Evolutionary conservation across 2,329 filamentous ascomycete genomes (phyloP).

Genomic region (Thyridium curvatum): DNA sequence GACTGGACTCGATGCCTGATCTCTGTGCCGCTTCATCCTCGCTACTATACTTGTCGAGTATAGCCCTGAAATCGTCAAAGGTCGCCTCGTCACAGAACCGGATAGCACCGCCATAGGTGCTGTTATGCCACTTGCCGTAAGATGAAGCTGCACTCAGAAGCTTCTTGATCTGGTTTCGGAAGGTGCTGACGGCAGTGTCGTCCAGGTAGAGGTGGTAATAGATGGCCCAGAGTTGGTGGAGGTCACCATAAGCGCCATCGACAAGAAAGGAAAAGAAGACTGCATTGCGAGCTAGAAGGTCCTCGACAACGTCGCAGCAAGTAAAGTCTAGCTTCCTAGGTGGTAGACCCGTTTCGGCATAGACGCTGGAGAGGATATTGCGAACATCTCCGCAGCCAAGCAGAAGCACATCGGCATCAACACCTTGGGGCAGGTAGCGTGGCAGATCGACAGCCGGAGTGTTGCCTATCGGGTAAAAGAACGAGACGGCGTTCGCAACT

Average conservation of each 20-base stretch:
- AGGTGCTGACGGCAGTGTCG: constrained; percentile 21
- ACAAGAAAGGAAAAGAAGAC: constrained; percentile 44
- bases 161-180: constrained; percentile 36
- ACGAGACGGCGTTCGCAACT: constrained; percentile 20
- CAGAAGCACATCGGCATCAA: constrained; percentile 43
- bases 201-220: constrained; percentile 49
- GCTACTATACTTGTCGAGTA: constrained; percentile 31
- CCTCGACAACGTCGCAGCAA: constrained; percentile 45
- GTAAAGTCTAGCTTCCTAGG: constrained; percentile 45
- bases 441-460: constrained; percentile 46
- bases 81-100: constrained; percentile 43
- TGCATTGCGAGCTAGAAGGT: constrained; percentile 47
- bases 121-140: constrained; percentile 34
- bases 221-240: constrained; percentile 39
- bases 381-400: constrained; percentile 52
- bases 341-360: constrained; percentile 32
- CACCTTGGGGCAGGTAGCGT: constrained; percentile 37
- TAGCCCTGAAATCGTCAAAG: constrained; percentile 27
- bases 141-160: constrained; percentile 30
- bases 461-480: constrained; percentile 45
- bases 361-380: constrained; percentile 48
- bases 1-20: background rate
- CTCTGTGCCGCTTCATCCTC: constrained; percentile 8
- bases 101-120: constrained; percentile 35
- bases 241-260: constrained; percentile 23